A percentile compares a stretch with the other conserved stretches of the same genome.
Conservation (phyloP, 2,329 filamentous ascomycete species). For the Pezicula radicicola region DNA sequence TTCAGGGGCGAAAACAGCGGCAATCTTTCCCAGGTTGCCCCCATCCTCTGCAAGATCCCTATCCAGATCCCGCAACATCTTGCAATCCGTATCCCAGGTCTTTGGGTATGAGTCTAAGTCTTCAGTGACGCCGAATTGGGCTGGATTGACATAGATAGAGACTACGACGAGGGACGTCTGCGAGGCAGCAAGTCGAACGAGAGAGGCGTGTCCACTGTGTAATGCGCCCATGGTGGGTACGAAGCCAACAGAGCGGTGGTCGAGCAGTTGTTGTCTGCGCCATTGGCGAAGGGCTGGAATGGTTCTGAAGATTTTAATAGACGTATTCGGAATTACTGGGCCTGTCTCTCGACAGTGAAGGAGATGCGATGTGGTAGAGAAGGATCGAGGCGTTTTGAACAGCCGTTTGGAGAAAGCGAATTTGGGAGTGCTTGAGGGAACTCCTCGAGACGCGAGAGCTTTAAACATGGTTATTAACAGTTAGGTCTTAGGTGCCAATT, state of each 20-base stretch:
- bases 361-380: constrained; percentile 7
- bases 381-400: constrained; percentile 6
- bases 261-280: constrained; percentile 61
- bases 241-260: constrained; percentile 74
- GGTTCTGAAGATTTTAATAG: constrained; percentile 73
- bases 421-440: background rate
- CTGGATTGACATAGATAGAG: constrained; percentile 93
- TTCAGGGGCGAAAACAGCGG: constrained; percentile 82
- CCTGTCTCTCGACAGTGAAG: constrained; percentile 13
- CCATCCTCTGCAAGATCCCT: constrained; percentile 64
- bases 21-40: constrained; percentile 61
- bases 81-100: constrained; percentile 79
- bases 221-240: constrained; percentile 98
- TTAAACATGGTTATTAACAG: constrained; percentile 2
- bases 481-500: constrained; percentile 3
- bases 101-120: constrained; percentile 87
- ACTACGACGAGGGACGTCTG: constrained; percentile 88
- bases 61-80: constrained; percentile 65
- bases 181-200: constrained; percentile 78
- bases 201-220: constrained; percentile 84
- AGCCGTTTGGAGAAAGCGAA: constrained; percentile 2
- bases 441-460: background rate
- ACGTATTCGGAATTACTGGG: constrained; percentile 45
- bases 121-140: constrained; percentile 88
- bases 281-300: constrained; percentile 68